A percentile compares a stretch with the other conserved stretches of the same genome.
Evolutionary conservation across 2,329 filamentous ascomycete genomes (phyloP).

Genomic region (Elsinoe fawcettii): DNA sequence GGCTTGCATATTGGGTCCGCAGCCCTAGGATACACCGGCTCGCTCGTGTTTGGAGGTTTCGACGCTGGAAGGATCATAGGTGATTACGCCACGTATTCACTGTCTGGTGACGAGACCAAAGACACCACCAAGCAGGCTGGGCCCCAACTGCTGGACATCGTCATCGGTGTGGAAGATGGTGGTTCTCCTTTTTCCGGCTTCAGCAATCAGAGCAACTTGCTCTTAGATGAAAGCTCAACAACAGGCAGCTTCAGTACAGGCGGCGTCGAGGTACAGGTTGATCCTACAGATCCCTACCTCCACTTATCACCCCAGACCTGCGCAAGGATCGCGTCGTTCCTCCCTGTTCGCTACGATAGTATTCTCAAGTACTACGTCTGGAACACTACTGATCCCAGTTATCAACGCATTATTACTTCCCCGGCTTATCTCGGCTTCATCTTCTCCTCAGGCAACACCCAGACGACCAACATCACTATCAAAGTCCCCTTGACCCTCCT

Average conservation of each 20-base stretch:
- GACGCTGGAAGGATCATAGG: slow-evolving; percentile 29
- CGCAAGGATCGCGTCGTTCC: slow-evolving; percentile 20
- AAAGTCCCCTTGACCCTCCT: slow-evolving; percentile 36
- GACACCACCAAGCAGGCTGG: neutral
- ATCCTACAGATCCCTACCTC: neutral
- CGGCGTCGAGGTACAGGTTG: neutral
- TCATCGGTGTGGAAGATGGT: slow-evolving; percentile 21
- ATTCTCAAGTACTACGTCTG: slow-evolving; percentile 25
- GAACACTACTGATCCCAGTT: slow-evolving; percentile 27
- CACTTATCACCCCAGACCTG: neutral
- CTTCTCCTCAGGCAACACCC: slow-evolving; percentile 28
- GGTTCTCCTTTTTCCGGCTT: slow-evolving; percentile 12
- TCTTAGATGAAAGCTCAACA: neutral
- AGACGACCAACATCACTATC: slow-evolving; percentile 31
- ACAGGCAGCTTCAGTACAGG: neutral
- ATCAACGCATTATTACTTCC: slow-evolving; percentile 34
- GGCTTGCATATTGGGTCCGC: slow-evolving; percentile 32
- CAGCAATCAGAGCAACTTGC: neutral
- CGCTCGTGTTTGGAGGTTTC: slow-evolving; percentile 31
- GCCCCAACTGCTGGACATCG: slow-evolving; percentile 15
- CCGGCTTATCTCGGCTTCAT: slow-evolving; percentile 36
- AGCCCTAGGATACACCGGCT: slow-evolving; percentile 24
- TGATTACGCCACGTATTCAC: slow-evolving; percentile 21
- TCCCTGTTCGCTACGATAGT: slow-evolving; percentile 25
- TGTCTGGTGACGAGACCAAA: neutral